phyloP scores from a whole-genome alignment of 2,329 filamentous ascomycete species.

The Boeremia exigua region DNA sequence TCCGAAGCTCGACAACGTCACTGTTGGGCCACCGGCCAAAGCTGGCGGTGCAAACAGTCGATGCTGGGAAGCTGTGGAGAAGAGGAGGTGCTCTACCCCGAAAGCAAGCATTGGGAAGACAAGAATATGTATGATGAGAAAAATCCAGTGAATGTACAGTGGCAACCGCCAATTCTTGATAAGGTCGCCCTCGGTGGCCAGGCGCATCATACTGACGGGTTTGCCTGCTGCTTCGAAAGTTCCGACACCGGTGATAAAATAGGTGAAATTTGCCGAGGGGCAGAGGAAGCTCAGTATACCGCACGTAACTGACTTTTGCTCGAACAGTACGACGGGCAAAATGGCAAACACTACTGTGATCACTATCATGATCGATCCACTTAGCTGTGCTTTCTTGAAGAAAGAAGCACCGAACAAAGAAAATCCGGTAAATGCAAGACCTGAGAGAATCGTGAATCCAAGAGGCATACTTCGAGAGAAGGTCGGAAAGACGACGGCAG shows the following conservation, averaged over 20 bases:
- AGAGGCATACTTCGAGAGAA: conserved; percentile 23
- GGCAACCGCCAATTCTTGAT: conserved; percentile 20
- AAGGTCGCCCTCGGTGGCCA: conserved; percentile 1
- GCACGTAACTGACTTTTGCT: conserved; percentile 16
- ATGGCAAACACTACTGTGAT: conserved; percentile 30
- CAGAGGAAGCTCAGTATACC: conserved; percentile 29
- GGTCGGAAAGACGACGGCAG: conserved; percentile 26
- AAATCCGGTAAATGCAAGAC: conserved; percentile 29
- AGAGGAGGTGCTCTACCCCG: conserved; percentile 24
- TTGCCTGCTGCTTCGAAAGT: conserved; percentile 22
- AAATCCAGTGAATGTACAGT: conserved; percentile 30
- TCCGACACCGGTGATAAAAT: conserved; percentile 33
- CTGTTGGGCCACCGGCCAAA: conserved; percentile 49
- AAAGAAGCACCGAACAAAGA: conserved; percentile 33
- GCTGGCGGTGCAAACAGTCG: conserved; percentile 41
- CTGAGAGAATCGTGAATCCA: conserved; percentile 31
- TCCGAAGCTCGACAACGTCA: conserved; percentile 24
- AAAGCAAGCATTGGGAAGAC: conserved; percentile 31
- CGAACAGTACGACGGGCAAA: conserved; percentile 25
- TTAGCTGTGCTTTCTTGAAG: conserved; percentile 35
- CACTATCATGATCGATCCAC: conserved; percentile 31
- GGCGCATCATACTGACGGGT: conserved; percentile 21
- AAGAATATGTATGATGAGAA: conserved; percentile 29
- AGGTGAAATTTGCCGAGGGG: conserved; percentile 32
- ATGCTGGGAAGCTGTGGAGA: conserved; percentile 29